Evolutionary conservation across 345 rosid genomes (phyloP).

Genomic region (Hypericum perforatum): DNA sequence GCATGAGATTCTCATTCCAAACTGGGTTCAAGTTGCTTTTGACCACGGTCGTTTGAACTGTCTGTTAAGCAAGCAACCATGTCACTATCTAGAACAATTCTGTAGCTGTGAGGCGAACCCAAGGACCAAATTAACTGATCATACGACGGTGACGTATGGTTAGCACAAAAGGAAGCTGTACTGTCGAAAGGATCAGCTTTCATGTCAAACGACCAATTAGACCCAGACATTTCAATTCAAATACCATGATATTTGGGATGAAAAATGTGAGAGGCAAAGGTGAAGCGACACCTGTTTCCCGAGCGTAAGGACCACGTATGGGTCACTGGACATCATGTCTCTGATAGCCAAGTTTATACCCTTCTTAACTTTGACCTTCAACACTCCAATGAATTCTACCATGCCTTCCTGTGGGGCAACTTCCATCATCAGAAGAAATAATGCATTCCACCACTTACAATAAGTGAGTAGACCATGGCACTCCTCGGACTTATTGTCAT

Average conservation of each 20-base stretch:
- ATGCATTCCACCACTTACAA: neutral
- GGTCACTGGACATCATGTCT: constrained; percentile 96
- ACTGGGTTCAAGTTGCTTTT: constrained; percentile 45
- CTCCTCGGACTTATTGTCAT: too few relatives aligned
- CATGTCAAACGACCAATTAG: too few relatives aligned
- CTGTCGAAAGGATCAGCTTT: too few relatives aligned
- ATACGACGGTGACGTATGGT: too few relatives aligned
- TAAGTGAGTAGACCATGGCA: too few relatives aligned
- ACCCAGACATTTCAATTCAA: neutral
- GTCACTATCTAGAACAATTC: too few relatives aligned
- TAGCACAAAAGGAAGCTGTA: too few relatives aligned
- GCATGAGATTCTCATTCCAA: constrained; percentile 42
- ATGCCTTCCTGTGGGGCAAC: constrained; percentile 49
- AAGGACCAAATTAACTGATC: too few relatives aligned
- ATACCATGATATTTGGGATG: neutral
- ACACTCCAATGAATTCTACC: constrained; percentile 78
- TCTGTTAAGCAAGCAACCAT: constrained; percentile 12
- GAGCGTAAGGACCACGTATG: constrained; percentile 68
- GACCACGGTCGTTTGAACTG: constrained; percentile 33
- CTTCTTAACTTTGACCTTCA: constrained; percentile 62
- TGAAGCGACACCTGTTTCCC: constrained; percentile 62
- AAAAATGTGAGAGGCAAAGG: neutral
- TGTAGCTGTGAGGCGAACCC: too few relatives aligned
- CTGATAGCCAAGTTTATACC: constrained; percentile 76
- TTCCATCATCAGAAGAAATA: constrained; percentile 10